Percentiles rank a stretch among this genome's conserved stretches.
Conservation (phyloP, 768 basidiomycete species). For the Mrakia blollopis region DNA sequence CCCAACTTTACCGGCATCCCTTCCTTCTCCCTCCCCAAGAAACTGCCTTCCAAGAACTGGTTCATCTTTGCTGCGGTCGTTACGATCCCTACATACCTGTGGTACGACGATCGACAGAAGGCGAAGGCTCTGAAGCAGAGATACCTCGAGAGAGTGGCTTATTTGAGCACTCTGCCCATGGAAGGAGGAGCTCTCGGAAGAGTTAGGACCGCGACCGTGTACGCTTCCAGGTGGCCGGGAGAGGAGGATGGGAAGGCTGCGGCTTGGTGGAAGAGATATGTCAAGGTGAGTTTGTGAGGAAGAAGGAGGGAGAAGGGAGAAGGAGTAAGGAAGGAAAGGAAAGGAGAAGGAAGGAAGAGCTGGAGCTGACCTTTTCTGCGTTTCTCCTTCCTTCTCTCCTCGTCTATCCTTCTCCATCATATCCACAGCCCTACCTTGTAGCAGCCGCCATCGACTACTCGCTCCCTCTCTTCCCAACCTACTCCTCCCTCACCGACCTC, state of each 20-base stretch:
- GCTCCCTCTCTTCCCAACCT: constrained; percentile 69
- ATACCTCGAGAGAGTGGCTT: constrained; percentile 73
- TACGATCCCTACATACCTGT: constrained; percentile 63
- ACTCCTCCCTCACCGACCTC: constrained; percentile 76
- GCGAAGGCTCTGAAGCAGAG: constrained; percentile 70
- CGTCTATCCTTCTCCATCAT: constrained; percentile 3
- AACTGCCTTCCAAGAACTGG: constrained; percentile 85
- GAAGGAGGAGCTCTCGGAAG: constrained; percentile 54
- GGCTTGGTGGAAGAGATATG: constrained; percentile 79
- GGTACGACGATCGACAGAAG: constrained; percentile 78
- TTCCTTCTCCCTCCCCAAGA: constrained; percentile 27
- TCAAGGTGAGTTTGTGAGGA: constrained; percentile 62
- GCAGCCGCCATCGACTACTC: constrained; percentile 93
- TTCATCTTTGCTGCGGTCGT: constrained; percentile 81
- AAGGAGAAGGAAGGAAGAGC: neutral
- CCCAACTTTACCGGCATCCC: constrained; percentile 24
- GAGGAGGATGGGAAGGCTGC: constrained; percentile 81
- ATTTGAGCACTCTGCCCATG: constrained; percentile 62
- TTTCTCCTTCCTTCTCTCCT: constrained; percentile 33
- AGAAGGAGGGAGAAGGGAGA: neutral
- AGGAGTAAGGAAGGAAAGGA: neutral
- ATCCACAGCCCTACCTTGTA: constrained; percentile 80
- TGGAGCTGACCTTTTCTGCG: constrained; percentile 5
- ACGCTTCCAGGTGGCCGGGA: constrained; percentile 85
- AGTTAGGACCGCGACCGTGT: constrained; percentile 76